Evolutionary conservation across 140 eudicot genomes (phyloP).

Genomic region (Flaveria floridana): DNA sequence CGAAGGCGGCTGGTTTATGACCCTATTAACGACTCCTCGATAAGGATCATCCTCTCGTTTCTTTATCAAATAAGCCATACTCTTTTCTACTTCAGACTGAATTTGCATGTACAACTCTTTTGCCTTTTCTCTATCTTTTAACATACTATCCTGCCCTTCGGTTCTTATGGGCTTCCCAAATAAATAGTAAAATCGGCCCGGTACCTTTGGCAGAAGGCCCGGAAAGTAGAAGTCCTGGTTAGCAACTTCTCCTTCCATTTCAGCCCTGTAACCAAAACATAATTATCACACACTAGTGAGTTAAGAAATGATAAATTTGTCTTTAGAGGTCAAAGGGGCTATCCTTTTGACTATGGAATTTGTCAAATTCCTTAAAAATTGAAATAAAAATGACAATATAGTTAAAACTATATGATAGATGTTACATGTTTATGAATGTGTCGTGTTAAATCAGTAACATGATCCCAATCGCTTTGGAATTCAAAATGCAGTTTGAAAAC

Average conservation of each 20-base stretch:
- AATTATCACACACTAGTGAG: neutral
- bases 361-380: constrained; percentile 8
- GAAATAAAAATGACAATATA: neutral
- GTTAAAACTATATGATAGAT: neutral
- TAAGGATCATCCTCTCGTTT: constrained; percentile 89
- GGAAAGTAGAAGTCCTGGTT: constrained; percentile 68
- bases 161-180: constrained; percentile 88
- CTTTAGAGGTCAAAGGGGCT: constrained; percentile 3
- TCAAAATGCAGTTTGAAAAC: constrained; percentile 22
- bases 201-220: constrained; percentile 75
- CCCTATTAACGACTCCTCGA: constrained; percentile 56
- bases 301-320: neutral
- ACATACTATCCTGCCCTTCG: constrained; percentile 50
- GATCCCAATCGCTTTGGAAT: constrained; percentile 1
- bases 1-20: constrained; percentile 45
- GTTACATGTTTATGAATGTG: neutral
- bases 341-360: constrained; percentile 1
- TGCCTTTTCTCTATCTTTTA: constrained; percentile 68
- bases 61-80: constrained; percentile 69
- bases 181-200: constrained; percentile 82
- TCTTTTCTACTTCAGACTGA: constrained; percentile 69
- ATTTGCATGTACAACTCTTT: constrained; percentile 65
- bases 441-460: neutral
- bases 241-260: constrained; percentile 72
- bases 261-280: constrained; percentile 47